A percentile compares a stretch with the other conserved stretches of the same genome.
Evolutionary conservation across 352 stramenopile genomes (phyloP).

Genomic region (Thalassiosira allenii): DNA sequence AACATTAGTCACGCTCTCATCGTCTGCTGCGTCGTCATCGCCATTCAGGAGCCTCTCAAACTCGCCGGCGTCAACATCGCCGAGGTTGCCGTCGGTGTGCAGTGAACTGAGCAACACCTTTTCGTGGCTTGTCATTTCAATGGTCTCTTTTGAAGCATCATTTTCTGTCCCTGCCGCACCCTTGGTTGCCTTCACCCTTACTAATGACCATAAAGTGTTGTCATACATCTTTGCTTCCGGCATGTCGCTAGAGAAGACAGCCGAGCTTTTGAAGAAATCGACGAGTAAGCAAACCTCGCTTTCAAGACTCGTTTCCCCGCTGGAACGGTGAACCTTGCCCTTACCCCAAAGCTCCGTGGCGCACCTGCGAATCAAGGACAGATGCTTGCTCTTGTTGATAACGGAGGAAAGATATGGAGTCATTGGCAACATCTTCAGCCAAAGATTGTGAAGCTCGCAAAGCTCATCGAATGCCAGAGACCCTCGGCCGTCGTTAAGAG

Average conservation of each 20-base stretch:
- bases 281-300: neutral
- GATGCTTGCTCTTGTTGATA: conserved; percentile 2
- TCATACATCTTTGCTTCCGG: neutral
- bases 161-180: neutral
- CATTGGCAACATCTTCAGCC: conserved; percentile 22
- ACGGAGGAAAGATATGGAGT: conserved; percentile 6
- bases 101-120: neutral
- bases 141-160: neutral
- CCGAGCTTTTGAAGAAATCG: neutral
- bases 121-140: neutral
- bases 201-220: neutral
- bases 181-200: neutral
- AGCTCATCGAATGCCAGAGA: conserved; percentile 15
- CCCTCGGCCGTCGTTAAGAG: conserved; percentile 3
- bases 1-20: neutral
- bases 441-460: conserved; percentile 29
- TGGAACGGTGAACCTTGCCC: neutral
- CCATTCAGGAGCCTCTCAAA: conserved; percentile 1
- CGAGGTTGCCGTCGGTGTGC: neutral
- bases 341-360: conserved; percentile 9
- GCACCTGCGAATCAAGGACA: conserved; percentile 5
- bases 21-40: neutral
- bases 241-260: neutral
- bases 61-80: neutral
- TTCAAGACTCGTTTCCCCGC: neutral